These are phyloP conservation scores for Cucurbita moschata DNA, from an alignment of 306 rosid species.

Conservation along the genomic window DNA sequence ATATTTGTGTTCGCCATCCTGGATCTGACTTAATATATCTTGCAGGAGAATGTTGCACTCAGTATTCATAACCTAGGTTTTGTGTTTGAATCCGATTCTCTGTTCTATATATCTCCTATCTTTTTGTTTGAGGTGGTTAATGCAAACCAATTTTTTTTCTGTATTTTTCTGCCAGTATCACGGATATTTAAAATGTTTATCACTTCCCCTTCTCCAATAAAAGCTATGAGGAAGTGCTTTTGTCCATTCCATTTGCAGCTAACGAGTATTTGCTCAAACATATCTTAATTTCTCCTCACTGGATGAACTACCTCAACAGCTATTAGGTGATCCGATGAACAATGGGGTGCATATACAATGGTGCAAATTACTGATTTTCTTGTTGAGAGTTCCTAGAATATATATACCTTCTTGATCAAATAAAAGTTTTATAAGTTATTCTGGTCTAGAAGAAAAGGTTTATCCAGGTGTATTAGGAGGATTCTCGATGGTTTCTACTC, in stretches of 20 bases:
- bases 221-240: background rate
- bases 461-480: background rate
- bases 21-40: background rate
- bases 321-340: background rate
- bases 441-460: background rate
- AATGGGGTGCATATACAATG: background rate
- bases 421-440: background rate
- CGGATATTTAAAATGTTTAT: background rate
- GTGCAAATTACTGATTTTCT: background rate
- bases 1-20: background rate
- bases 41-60: background rate
- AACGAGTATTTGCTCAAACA: background rate
- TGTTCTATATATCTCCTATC: background rate
- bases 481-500: background rate
- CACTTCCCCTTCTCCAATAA: background rate
- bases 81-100: background rate
- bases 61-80: no score
- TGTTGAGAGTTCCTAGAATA: background rate
- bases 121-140: background rate
- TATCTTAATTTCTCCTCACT: background rate
- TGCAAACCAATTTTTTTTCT: background rate
- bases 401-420: background rate
- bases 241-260: background rate
- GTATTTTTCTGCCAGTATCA: background rate
- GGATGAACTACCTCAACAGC: background rate